Conservation (phyloP, 352 stramenopile species). For the Phytophthora aleatoria region DNA sequence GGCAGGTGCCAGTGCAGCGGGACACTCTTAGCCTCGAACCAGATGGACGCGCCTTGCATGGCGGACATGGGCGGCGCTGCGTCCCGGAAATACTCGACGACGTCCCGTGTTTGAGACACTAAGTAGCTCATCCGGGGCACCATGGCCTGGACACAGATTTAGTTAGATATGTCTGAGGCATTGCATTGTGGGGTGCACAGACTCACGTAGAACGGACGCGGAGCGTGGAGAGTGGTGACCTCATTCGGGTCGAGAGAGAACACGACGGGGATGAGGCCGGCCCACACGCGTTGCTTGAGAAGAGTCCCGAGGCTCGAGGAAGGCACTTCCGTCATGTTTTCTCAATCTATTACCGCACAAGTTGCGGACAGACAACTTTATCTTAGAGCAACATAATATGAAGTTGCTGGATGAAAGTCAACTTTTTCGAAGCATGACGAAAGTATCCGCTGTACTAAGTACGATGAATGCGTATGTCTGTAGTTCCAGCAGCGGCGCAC, state of each 20-base stretch:
- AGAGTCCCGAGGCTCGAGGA: slow-evolving; percentile 4
- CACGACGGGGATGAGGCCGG: slow-evolving; percentile 68
- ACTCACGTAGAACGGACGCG: slow-evolving; percentile 81
- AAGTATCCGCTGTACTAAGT: too few species aligned
- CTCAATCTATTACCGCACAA: not conserved
- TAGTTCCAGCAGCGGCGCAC: too few species aligned
- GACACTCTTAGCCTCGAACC: slow-evolving; percentile 66
- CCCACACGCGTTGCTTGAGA: slow-evolving; percentile 55
- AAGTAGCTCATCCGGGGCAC: slow-evolving; percentile 84
- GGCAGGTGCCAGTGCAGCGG: slow-evolving; percentile 84
- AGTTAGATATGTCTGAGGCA: not conserved
- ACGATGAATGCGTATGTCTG: too few species aligned
- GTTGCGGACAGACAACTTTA: not conserved
- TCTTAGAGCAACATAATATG: not conserved
- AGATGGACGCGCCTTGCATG: slow-evolving; percentile 60
- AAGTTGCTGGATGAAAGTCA: not conserved
- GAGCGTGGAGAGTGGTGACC: slow-evolving; percentile 80
- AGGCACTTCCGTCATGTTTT: slow-evolving; percentile 15
- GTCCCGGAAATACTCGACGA: slow-evolving; percentile 83
- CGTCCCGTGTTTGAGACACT: slow-evolving; percentile 67
- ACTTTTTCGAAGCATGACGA: too few species aligned
- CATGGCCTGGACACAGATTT: slow-evolving; percentile 55
- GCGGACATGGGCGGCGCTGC: slow-evolving; percentile 66
- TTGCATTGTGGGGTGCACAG: not conserved
- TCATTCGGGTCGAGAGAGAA: slow-evolving; percentile 78